Base-by-base conservation (phyloP, 768 basidiomycete species). In the Trametes cingulata region DNA sequence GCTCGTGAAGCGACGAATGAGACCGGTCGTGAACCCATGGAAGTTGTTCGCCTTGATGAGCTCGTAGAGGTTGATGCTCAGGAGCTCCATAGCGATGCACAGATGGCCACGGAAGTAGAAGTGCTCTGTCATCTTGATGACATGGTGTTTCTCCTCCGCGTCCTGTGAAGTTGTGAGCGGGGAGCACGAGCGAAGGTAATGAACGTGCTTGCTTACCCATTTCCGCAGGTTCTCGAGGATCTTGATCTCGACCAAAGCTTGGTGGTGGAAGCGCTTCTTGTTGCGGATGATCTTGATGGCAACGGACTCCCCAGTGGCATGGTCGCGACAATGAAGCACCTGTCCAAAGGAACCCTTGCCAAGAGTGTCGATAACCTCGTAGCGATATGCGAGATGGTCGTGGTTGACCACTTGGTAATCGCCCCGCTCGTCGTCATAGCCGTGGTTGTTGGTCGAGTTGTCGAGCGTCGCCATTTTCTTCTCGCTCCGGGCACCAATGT, bases 321-420 rank as follows among this genome's bases (percentile, higher is more conserved):
- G 93, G 75, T 98, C 97, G 41, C 96, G 87, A 73, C 96, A 98
- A 70, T 92, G 89, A 19, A 98, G 74, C 14, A 99, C 97, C 71
- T 98, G 97, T 17, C 97, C 97, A 67, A 99, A 99, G 8, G 96
- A 98, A 40, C 97, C 97, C 76, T 98, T 98, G 47, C 97, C 97
- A 40, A 98, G 85, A 3, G 91, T 90, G 65, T 90, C 93, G 53
- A 93, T 81, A 57, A 98, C 77, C 73, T 98, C 95, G 73, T 98
- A 99, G n/a, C 97, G 92, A 72, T 91, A 99, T 37, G 91, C 91
- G 51, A 99, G 84, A 75, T 99, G 97, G 72, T 99, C 97, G 56
- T 86, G 86, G 58, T 85, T 81, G 60, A 98, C 85, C 56, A 98
- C 86, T 15, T 89, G 85, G 68, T 99, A 99, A 75, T 99, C 97